Base-by-base conservation (phyloP, 2,329 filamentous ascomycete genomes). In the Phaeosphaeria sp. region DNA sequence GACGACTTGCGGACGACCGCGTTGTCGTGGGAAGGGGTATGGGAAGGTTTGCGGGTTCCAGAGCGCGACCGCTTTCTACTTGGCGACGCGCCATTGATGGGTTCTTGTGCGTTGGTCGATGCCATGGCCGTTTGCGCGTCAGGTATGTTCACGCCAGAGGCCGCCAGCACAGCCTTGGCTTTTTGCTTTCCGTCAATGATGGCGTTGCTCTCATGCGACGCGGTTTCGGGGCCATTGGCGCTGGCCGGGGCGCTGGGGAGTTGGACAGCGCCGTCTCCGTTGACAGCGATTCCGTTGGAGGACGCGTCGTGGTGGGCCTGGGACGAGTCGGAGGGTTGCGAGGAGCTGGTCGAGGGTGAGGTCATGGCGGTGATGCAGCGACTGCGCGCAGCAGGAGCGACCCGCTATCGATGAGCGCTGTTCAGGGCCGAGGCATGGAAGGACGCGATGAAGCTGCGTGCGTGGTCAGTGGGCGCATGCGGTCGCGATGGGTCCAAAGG, bases 111-210 rank as follows among this genome's bases (percentile, higher is more conserved):
- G 45, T 74, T 62, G 21, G 74, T 66, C 21, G 74, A 66, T 55
- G 66, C 67, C 63, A 59, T 75, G 44, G 68, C 68, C 27, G 58
- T 40, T 9, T 71, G 67, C 22, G 73, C 70, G 46, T 70, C 67
- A 46, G 72, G 68, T 44, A 76, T 51, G 59, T 72, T 71, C 43
- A 79, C 69, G 44, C 79, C 79, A n/a, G 84, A 84, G 22, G 84
- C 83, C 40, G 82, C 83, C 69, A 87, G 79, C 51, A 86, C 79
- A 40, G 85, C 84, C 74, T 85, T 86, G 48, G 85, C 85, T 72
- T 83, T 85, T 68, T 87, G 83, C 68, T 88, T 88, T 53, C 83
- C 83, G 73, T 86, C 84, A 53, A 81, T 79, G 55, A 87, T 86
- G 53, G 78, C 73, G 74, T 83, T 80, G 65, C 69, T 72, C 33